Evolutionary conservation across 139 green algal species (phyloP), one percentile per base, ranked within the genome.

Genomic region (Micromonas pusilla): DNA sequence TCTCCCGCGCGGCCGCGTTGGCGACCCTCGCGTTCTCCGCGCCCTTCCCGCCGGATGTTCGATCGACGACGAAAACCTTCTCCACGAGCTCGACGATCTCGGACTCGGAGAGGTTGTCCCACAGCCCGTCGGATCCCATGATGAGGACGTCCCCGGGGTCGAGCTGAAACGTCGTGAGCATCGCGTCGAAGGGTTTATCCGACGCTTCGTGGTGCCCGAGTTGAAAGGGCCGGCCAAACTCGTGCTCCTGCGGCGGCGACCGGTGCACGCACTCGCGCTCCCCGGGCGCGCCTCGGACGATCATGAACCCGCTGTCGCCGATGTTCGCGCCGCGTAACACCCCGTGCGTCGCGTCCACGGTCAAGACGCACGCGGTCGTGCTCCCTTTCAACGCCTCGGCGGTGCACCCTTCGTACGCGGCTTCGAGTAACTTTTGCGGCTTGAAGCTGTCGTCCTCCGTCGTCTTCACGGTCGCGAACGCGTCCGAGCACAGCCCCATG

Each of bases 161-260:
- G 9, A 78, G 30, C 21, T 52, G 62, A 1, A 75, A 63, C 21
- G 31, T 62, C 45, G 53, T 54, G 1, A 96, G 82, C 85, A 96
- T 92, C 25, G 90, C 91, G 54, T 95, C 90, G 26, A 91, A 82
- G 2, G 88, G 76, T 36, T 52, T 62, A 81, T 90, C 82, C 70
- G 70, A 81, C 25, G 76, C 45, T 20, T 79, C 78, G 66, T 89
- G 86, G 78, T 91, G 88, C 20, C 92, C 92, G 6, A 97, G 82
- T 82, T 97, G 93, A 83, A 93, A 97, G 13, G 93, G 93, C 76
- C 85, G 83, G 23, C 93, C 93, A 77, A 97, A 97, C 32, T 91
- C 82, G 77, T 97, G 92, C 84, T 97, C 93, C 80, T 96, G 91
- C 83, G 97, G 93, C 20, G 91, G 88, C 2, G 81, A 90, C 23